Base-by-base conservation (phyloP, 148 eudicot genomes). In the Silene latifolia region DNA sequence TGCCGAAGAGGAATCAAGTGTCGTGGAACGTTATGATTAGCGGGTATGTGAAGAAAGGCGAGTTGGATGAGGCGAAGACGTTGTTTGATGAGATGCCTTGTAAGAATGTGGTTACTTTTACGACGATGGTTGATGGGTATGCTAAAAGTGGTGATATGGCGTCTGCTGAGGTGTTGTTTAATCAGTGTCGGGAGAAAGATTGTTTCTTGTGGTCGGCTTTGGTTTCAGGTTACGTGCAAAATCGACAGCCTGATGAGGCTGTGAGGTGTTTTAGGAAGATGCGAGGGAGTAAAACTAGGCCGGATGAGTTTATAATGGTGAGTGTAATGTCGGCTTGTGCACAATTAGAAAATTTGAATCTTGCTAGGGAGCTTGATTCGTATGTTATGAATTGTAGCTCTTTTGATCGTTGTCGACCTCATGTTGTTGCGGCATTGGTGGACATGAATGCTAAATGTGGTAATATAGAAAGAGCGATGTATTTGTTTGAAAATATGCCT, bases 361-460 rank as follows among this genome's bases (percentile, higher is more conserved):
- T 87, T 65, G 91, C 92, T 68, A 80, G 81, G 29, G 86, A 92
- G 89, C 76, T 88, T 74, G 96, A 92, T 73, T 78, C 83, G 19
- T 86, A 89, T 73, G 39, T 69, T 21, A 72, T 90, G 78, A 72
- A 66, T 7, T 63, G 62, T 23, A 77, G 81, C 62, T 76, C 76
- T 4, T 78, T 85, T 72, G 85, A 91, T 78, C 79, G 83, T 27
- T 35, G n/a, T 1, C 74, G 76, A 4, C 63, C 73, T 65, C 93
- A 89, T 78, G 88, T 92, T 11, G 82, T 77, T 46, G 89, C 93
- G 5, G 91, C 91, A 69, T 85, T 86, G 24, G 82, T 91, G 32
- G 89, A 88, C 71, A 91, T 91, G 93, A 85, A 91, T 80, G 90
- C 88, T 24, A 89, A 91, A 74, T 91, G 97, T 72, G 93, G 91